These are phyloP conservation scores for Phytophthora syringae DNA, from an alignment of 352 stramenopile species.

Conservation along the genomic window DNA sequence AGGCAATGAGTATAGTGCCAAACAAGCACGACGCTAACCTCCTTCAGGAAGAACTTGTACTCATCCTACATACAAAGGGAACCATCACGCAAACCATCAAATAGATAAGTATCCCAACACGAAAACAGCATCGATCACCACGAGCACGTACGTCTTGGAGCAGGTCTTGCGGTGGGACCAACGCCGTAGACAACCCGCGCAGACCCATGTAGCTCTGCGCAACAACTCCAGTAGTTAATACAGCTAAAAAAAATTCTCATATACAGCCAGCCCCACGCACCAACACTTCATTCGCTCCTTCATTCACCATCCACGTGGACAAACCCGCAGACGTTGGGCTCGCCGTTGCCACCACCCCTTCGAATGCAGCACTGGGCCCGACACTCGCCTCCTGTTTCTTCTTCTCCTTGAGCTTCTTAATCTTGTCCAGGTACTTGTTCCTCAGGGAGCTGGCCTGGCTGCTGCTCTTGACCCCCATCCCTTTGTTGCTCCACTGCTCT, in stretches of 20 bases:
- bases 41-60: constrained; percentile 69
- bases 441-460: constrained; percentile 37
- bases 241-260: too few relatives aligned
- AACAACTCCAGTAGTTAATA: neutral
- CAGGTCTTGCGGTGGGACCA: constrained; percentile 56
- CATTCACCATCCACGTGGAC: constrained; percentile 77
- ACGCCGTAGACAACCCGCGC: constrained; percentile 64
- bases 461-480: constrained; percentile 13
- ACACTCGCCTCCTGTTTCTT: constrained; percentile 26
- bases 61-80: constrained; percentile 48
- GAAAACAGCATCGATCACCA: neutral
- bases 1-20: neutral
- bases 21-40: constrained; percentile 35
- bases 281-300: constrained; percentile 73
- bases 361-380: neutral
- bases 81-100: neutral
- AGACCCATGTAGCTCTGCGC: constrained; percentile 65
- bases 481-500: constrained; percentile 27
- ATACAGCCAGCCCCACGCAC: too few relatives aligned
- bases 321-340: constrained; percentile 62
- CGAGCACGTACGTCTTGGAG: constrained; percentile 55
- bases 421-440: constrained; percentile 82
- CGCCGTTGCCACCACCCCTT: constrained; percentile 29
- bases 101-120: neutral
- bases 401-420: constrained; percentile 69